Percentiles rank a stretch among this genome's conserved stretches.
These are phyloP conservation scores for Pseudomonodictys pantanalensis DNA, from an alignment of 495 filamentous ascomycete genomes.

Conservation along the genomic window DNA sequence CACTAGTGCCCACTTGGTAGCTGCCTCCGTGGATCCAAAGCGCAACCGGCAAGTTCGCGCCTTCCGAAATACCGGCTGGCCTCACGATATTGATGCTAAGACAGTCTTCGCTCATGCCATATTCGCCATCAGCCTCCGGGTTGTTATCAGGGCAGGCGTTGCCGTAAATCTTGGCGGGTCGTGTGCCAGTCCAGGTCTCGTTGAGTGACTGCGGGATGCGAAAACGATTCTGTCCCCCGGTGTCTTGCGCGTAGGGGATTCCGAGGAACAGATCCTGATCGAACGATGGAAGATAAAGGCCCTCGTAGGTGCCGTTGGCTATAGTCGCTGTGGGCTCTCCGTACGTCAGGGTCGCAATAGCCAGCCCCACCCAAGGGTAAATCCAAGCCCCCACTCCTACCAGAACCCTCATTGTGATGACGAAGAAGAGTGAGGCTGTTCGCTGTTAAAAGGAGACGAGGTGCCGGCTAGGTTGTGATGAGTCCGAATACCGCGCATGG, in stretches of 20 bases:
- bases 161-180: constrained; percentile 23
- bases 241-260: constrained; percentile 33
- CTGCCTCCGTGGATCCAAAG: constrained; percentile 33
- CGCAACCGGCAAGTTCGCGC: constrained; percentile 22
- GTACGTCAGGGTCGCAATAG: background rate
- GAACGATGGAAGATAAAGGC: constrained; percentile 28
- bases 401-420: background rate
- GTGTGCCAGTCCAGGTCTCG: constrained; percentile 25
- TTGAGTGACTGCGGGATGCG: constrained; percentile 26
- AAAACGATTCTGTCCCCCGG: constrained; percentile 30
- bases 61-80: constrained; percentile 8
- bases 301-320: constrained; percentile 29
- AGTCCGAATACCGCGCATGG: no score
- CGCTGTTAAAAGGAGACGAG: no score
- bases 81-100: constrained; percentile 33
- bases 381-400: background rate
- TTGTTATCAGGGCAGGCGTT: constrained; percentile 28
- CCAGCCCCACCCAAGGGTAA: background rate
- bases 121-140: constrained; percentile 15
- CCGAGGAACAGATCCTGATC: constrained; percentile 34
- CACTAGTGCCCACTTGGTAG: constrained; percentile 34
- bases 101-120: constrained; percentile 35
- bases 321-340: constrained; percentile 22
- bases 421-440: background rate
- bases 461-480: background rate